Conservation (phyloP, 2,329 filamentous ascomycete species). For the Alternaria arbusti region DNA sequence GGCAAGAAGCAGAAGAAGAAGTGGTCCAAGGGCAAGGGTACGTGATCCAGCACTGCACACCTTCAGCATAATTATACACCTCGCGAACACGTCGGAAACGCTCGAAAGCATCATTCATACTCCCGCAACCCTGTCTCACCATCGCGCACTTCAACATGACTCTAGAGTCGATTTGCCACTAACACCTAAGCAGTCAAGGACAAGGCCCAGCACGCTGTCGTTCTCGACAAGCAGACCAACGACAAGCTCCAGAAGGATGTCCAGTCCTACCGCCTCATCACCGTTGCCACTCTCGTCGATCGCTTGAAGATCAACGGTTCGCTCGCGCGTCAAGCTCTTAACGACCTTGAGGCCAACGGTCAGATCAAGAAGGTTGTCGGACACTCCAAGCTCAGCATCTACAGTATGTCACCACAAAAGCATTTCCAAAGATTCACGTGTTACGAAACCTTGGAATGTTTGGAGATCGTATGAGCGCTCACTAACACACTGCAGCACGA, state of each 20-base stretch:
- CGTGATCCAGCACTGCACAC: slow-evolving; percentile 41
- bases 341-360: slow-evolving; percentile 96
- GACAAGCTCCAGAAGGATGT: slow-evolving; percentile 99
- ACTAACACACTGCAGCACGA: slow-evolving; percentile 42
- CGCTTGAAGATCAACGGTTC: slow-evolving; percentile 99
- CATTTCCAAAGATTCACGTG: not conserved
- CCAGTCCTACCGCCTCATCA: slow-evolving; percentile 99
- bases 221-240: slow-evolving; percentile 96
- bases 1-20: slow-evolving; percentile 86
- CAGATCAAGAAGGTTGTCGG: slow-evolving; percentile 97
- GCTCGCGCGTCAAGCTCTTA: slow-evolving; percentile 85
- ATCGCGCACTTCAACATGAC: slow-evolving; percentile 9
- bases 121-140: not conserved
- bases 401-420: slow-evolving; percentile 69
- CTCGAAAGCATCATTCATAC: not conserved
- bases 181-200: slow-evolving; percentile 83
- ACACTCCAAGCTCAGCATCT: slow-evolving; percentile 98
- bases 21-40: slow-evolving; percentile 71
- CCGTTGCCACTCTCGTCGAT: slow-evolving; percentile 97
- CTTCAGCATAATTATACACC: slow-evolving; percentile 12
- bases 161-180: slow-evolving; percentile 26
- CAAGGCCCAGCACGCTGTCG: slow-evolving; percentile 99
- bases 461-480: not conserved
- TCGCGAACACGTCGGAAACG: not conserved
- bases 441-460: not conserved